Base-by-base conservation (phyloP, 23 red algal species). In the Chondrus crispus region DNA sequence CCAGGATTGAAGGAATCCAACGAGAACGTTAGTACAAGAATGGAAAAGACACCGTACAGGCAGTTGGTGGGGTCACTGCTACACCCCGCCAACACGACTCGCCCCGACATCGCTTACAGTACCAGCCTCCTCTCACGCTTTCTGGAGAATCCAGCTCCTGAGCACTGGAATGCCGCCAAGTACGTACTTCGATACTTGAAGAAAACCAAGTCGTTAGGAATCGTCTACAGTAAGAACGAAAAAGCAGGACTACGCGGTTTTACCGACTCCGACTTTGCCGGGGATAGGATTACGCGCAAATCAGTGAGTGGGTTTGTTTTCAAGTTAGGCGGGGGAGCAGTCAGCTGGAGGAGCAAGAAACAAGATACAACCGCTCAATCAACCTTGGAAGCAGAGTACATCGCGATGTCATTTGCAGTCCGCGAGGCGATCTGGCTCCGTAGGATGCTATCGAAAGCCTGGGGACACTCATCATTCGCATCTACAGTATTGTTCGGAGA, bases 71-170 rank as follows among this genome's bases (percentile, higher is more conserved):
- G 79, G 6, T 29, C 62, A 3, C 46, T 93, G 33, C 43, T 93
- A 7, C 70, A 93, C 62, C 35, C 84, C 19, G 42, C 76, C 2
- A 93, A 71, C 53, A 93, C 76, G 28, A 71, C 2, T 6, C 50
- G 89, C n/a, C 89, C 89, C 5, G 89, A 85, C 53, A 93, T 93
- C 66, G 20, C 72, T 6, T 93, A 66, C 74, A 20, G 77, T 6
- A 60, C 49, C 3, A 28, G 28, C 16, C 48, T 3, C 29, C 33
- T 93, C 6, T 49, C 45, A 33, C 89, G 77, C 8, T 84, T 72
- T 71, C 83, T 93, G 89, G 50, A 93, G 24, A 71, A 13, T 0
- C 42, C 38, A 42, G 46, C 18, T 62, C 42, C 50, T 2, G 14
- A 63, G 37, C 89, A 74, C 41, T 93, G 89, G 62, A 83, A 47